Evolutionary conservation across 1,139 yeast species (phyloP), one percentile per base, ranked within the genome.

Genomic region (Zhuliangozyma parablackwelliae): DNA sequence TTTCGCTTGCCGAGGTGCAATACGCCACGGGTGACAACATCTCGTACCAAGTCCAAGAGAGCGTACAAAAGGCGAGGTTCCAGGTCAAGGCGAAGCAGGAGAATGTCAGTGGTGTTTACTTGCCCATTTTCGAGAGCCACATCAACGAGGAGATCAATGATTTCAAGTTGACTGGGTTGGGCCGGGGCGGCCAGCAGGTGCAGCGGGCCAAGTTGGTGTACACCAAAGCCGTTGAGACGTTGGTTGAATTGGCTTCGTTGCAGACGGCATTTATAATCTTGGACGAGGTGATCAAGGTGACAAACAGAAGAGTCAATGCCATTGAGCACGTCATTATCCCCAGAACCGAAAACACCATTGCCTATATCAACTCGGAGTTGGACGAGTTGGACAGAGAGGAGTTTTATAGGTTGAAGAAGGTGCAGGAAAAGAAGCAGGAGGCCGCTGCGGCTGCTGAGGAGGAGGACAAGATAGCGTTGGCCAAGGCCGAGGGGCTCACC

Each of bases 361-460:
- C 85, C 43, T 71, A 92, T 63, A 92, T 92, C 69, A 89, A 89
- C 62, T 87, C 96, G 25, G 98, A 92, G 61, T 76, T 92, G 59
- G 98, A 92, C 62, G 98, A 92, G 66, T 75, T 92, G 61, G 98
- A 92, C 61, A 84, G 98, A 75, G 98, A 92, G 65, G 98, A 92
- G 65, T 92, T 92, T 58, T 92, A 89, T 66, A 74, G 98, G 54
- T 78, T 92, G 69, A 92, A 92, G 69, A 92, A 92, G 64, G 97
- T 92, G 38, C 97, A 92, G 65, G 94, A 89, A 58, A 90, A 89
- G 82, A 92, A 92, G 63, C 96, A 89, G 63, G 75, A 79, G 43
- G 88, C 83, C 30, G 72, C 73, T 23, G 90, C 84, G 3, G 74
- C 70, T 5, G 74, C 72, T n/a, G 90, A 82, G 43, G 69, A 69